Percentiles rank a stretch among this genome's conserved stretches.
Evolutionary conservation across 305 asterid species (phyloP).

Genomic region (Solanum aculeatissimum): DNA sequence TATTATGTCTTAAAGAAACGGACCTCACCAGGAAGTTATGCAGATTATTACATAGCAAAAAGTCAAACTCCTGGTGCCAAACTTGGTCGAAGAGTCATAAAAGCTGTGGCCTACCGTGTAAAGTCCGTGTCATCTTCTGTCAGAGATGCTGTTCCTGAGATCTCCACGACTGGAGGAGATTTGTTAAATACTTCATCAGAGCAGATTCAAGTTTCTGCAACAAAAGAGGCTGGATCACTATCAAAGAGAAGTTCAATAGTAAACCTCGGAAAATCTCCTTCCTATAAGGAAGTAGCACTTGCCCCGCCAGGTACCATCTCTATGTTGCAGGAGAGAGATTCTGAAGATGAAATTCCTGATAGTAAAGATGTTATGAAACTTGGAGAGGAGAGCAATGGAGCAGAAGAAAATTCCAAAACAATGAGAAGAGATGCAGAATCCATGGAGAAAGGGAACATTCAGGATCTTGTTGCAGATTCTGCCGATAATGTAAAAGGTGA

Average conservation of each 20-base stretch:
- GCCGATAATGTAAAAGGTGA: slow-evolving; percentile 28
- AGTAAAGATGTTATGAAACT: slow-evolving; percentile 21
- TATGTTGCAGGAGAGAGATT: slow-evolving; percentile 52
- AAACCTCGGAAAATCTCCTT: slow-evolving; percentile 87
- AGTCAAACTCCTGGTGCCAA: slow-evolving; percentile 50
- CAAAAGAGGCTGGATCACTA: slow-evolving; percentile 37
- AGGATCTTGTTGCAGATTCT: slow-evolving; percentile 19
- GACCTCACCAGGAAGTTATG: slow-evolving; percentile 57
- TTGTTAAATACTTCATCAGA: slow-evolving; percentile 32
- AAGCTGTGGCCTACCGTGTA: slow-evolving; percentile 81
- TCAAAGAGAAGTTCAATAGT: slow-evolving; percentile 65
- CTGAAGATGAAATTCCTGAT: slow-evolving; percentile 30
- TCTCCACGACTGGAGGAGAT: slow-evolving; percentile 37
- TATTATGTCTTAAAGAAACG: slow-evolving; percentile 63
- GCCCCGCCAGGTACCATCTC: slow-evolving; percentile 96
- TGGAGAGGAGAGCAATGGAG: slow-evolving; percentile 29
- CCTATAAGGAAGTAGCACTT: slow-evolving; percentile 96
- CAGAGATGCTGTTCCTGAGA: slow-evolving; percentile 32
- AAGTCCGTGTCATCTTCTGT: slow-evolving; percentile 59
- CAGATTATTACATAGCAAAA: slow-evolving; percentile 82
- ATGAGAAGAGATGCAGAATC: slow-evolving; percentile 23
- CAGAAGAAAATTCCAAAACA: slow-evolving; percentile 18
- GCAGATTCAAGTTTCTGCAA: slow-evolving; percentile 29
- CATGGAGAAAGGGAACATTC: slow-evolving; percentile 22
- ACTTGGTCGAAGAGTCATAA: slow-evolving; percentile 66